A percentile compares a stretch with the other conserved stretches of the same genome.
These are phyloP conservation scores for Floccularia luteovirens DNA, from an alignment of 768 basidiomycete species.

Conservation along the genomic window DNA sequence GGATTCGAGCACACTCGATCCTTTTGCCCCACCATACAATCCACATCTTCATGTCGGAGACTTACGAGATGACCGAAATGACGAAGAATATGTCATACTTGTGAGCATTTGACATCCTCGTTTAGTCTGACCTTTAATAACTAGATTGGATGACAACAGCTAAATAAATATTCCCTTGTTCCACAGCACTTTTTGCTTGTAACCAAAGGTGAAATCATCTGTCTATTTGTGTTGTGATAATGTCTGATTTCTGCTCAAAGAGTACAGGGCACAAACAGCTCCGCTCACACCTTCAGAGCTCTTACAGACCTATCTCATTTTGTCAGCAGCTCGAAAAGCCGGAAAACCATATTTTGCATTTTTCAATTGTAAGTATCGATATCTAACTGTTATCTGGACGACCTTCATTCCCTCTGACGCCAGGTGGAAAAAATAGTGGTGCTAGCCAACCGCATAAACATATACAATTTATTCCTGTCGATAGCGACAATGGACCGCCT, in stretches of 20 bases:
- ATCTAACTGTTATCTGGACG: neutral
- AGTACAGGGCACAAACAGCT: constrained; percentile 70
- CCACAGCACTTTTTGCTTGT: constrained; percentile 84
- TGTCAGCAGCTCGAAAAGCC: constrained; percentile 57
- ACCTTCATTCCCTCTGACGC: neutral
- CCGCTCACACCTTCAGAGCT: constrained; percentile 78
- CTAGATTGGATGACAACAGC: constrained; percentile 34
- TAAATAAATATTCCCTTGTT: constrained; percentile 84
- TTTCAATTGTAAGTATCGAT: constrained; percentile 68
- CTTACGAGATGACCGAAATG: constrained; percentile 51
- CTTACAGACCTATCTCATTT: constrained; percentile 65
- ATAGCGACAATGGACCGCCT: constrained; percentile 58
- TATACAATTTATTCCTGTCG: constrained; percentile 73
- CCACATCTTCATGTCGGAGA: constrained; percentile 71
- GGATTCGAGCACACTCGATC: too few species aligned
- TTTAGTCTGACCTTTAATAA: neutral
- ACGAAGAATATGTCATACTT: constrained; percentile 58
- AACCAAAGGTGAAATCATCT: constrained; percentile 58
- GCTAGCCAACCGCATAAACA: constrained; percentile 92
- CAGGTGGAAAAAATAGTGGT: constrained; percentile 73
- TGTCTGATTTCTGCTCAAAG: constrained; percentile 23
- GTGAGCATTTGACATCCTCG: constrained; percentile 31
- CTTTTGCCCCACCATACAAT: constrained; percentile 85
- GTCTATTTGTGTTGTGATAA: neutral
- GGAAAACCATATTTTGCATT: constrained; percentile 69